Evolutionary conservation across 75 land plant species (phyloP), one percentile per base, ranked within the genome.

Genomic region (Selaginella tamariscina): DNA sequence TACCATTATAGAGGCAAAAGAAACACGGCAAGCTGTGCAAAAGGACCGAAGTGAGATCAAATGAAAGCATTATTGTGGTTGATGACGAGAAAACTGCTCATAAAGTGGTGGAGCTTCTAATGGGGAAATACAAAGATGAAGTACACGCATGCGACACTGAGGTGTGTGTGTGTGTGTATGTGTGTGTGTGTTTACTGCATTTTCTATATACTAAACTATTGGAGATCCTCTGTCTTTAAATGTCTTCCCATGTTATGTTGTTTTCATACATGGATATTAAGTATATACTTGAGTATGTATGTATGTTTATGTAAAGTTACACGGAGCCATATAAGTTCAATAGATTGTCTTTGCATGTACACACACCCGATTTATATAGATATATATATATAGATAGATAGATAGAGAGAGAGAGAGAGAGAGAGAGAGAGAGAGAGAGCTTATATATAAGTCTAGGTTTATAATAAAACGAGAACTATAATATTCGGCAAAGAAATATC

Each of bases 101-200:
- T 72, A 22, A 64, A 30, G 81, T 88, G 54, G 84, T 82, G 20
- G 59, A 57, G 24, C 79, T 75, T 77, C 87, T 92, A 32, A 83
- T 81, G 56, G 77, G 71, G 49, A 49, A 79, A 72, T 92, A 86
- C 80, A 88, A 55, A 65, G 33, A 84, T 78, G 73, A 84, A 26
- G 78, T 86, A 15, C 89, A 92, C 71, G 89, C 84, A 54, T 92
- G 97, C 73, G 94, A 92, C 56, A 87, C 91, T 32, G 91, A 87
- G 88, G 88, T 70, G 80, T 24, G 76, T 59, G 1, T 1, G 27
- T 57, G 26, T 31, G 23, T 21, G 1, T 39, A 2, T 67, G 32
- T 29, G 2, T 20, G 22, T 20, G 23, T 59, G n/a, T 69, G 26
- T 30, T 70, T 70, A 20, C 69, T 20, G 11, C 30, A 1, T 27